These are phyloP conservation scores for Ascochyta koolunga DNA, from an alignment of 2,329 filamentous ascomycete genomes.

Conservation along the genomic window DNA sequence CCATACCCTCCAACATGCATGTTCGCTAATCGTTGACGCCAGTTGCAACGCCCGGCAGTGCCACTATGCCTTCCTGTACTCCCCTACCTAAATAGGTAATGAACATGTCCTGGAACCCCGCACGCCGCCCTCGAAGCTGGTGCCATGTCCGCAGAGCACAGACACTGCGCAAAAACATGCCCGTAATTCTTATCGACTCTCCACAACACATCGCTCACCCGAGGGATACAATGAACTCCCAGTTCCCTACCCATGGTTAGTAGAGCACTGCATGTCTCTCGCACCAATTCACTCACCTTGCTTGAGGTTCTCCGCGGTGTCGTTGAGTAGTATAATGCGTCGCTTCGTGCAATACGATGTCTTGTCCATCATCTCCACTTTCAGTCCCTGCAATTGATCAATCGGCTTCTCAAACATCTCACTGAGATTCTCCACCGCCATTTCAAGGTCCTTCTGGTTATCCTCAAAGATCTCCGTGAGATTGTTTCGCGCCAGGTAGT, in stretches of 20 bases:
- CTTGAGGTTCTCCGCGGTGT: constrained; percentile 91
- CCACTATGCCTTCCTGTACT: constrained; percentile 17
- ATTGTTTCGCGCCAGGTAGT: constrained; percentile 95
- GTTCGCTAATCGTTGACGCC: constrained; percentile 22
- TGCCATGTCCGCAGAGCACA: neutral
- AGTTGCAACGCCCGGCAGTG: constrained; percentile 21
- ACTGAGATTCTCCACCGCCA: constrained; percentile 95
- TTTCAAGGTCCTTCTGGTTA: constrained; percentile 96
- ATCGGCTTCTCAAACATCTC: constrained; percentile 99
- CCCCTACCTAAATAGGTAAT: constrained; percentile 21
- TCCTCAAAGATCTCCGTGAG: constrained; percentile 97
- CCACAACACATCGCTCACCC: constrained; percentile 15
- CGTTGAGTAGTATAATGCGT: constrained; percentile 84
- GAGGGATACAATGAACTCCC: constrained; percentile 41
- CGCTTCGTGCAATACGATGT: constrained; percentile 96
- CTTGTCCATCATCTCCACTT: constrained; percentile 98
- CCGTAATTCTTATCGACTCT: neutral
- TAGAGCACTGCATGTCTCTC: neutral
- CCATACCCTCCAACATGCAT: constrained; percentile 12
- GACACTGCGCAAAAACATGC: neutral
- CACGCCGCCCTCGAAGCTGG: neutral
- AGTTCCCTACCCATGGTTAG: constrained; percentile 34
- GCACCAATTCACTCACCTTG: constrained; percentile 66
- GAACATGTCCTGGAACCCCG: neutral
- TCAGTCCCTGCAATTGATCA: constrained; percentile 81